A percentile compares a stretch with the other conserved stretches of the same genome.
These are phyloP conservation scores for Penicillium janthinellum DNA, from an alignment of 2,329 filamentous ascomycete species.

Conservation along the genomic window DNA sequence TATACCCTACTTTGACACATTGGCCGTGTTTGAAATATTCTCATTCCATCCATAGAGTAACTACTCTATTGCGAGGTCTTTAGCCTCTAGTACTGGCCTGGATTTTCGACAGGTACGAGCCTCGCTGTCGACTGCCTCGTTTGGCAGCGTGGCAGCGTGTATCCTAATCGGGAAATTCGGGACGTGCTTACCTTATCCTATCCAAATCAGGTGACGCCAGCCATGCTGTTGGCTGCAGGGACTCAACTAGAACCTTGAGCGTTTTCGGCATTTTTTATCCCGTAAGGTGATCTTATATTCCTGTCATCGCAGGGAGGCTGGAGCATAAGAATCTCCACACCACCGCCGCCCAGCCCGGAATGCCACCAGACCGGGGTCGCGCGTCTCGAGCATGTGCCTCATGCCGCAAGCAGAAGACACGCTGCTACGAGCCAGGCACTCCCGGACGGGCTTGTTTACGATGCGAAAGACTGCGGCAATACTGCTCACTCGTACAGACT, in stretches of 20 bases:
- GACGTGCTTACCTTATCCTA: conserved; percentile 22
- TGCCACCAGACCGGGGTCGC: conserved; percentile 25
- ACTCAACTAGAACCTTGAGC: background rate
- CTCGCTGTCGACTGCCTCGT: background rate
- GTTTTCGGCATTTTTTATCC: background rate
- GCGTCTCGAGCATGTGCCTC: conserved; percentile 40
- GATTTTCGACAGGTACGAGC: background rate
- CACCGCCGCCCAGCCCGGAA: conserved; percentile 2
- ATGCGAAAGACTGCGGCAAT: conserved; percentile 40
- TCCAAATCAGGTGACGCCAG: conserved; percentile 22
- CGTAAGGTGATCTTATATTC: background rate
- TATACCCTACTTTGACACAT: background rate
- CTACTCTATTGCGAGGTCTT: no score
- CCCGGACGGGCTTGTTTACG: conserved; percentile 38
- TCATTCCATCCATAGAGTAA: background rate
- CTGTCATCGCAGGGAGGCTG: background rate
- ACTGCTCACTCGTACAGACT: conserved; percentile 35
- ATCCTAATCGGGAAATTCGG: conserved; percentile 7
- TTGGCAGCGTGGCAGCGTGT: no score
- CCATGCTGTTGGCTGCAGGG: background rate
- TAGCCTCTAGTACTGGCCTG: no score
- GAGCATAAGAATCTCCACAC: background rate
- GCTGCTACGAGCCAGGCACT: conserved; percentile 41
- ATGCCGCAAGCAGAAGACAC: conserved; percentile 47
- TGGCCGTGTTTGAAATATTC: background rate